Conservation (phyloP, 2,329 filamentous ascomycete genomes). For the Aspergillus latus region DNA sequence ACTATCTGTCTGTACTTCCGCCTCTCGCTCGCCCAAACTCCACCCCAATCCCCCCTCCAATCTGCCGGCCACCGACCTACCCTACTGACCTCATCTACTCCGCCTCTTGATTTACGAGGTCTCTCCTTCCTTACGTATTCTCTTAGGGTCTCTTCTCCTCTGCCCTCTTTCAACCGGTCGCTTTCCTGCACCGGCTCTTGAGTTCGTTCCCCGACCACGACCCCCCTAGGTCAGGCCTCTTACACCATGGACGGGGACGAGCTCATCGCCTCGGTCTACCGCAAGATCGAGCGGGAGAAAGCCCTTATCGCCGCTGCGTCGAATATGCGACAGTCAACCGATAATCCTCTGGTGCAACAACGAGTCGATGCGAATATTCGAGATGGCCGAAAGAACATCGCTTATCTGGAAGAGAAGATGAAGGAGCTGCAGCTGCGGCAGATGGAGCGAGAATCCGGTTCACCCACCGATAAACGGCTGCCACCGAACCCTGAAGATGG, state of each 20-base stretch:
- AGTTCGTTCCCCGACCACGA: slow-evolving; percentile 16
- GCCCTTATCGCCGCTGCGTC: slow-evolving; percentile 91
- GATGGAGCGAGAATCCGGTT: slow-evolving; percentile 55
- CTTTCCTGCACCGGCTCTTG: slow-evolving; percentile 17
- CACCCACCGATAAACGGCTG: slow-evolving; percentile 51
- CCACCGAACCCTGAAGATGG: slow-evolving; percentile 43
- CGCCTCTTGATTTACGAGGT: slow-evolving; percentile 2
- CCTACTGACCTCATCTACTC: slow-evolving; percentile 12
- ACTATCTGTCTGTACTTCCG: neutral
- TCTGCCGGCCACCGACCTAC: slow-evolving; percentile 12
- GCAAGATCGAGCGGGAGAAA: slow-evolving; percentile 98
- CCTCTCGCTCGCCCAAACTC: slow-evolving; percentile 16
- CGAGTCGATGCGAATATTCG: slow-evolving; percentile 91
- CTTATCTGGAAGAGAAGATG: slow-evolving; percentile 93
- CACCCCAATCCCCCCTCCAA: slow-evolving; percentile 16
- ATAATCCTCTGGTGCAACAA: slow-evolving; percentile 87
- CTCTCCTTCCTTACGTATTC: neutral
- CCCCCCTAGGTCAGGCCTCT: slow-evolving; percentile 12
- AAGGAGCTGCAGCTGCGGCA: slow-evolving; percentile 82
- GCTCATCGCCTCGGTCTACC: slow-evolving; percentile 75
- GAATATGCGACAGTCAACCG: slow-evolving; percentile 92
- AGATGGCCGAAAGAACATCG: slow-evolving; percentile 87
- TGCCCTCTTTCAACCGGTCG: slow-evolving; percentile 4
- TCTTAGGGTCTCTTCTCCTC: neutral
- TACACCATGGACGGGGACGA: slow-evolving; percentile 60